Conservation (phyloP, 805 yeast species). For the Nakazawaea molendinolei region DNA sequence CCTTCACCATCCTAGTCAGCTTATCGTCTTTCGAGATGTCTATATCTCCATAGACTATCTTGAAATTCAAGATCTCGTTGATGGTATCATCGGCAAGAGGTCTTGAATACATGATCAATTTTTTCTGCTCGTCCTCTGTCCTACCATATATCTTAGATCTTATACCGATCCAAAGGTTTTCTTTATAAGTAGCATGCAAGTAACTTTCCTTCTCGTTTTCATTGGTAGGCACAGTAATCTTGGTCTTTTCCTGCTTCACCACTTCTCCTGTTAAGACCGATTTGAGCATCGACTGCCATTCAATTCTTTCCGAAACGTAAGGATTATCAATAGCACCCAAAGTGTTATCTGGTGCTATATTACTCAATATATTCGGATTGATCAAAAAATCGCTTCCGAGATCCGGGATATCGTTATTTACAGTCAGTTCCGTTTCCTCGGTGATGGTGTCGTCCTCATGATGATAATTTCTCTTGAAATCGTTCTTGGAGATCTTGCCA, state of each 20-base stretch:
- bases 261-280: slow-evolving; percentile 94
- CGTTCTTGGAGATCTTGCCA: slow-evolving; percentile 6
- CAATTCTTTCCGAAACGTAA: slow-evolving; percentile 66
- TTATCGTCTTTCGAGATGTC: slow-evolving; percentile 4
- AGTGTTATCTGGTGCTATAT: slow-evolving; percentile 4
- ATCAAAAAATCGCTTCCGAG: slow-evolving; percentile 7
- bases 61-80: slow-evolving; percentile 61
- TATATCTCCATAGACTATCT: slow-evolving; percentile 37
- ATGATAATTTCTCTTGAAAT: not conserved
- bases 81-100: slow-evolving; percentile 67
- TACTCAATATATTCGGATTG: slow-evolving; percentile 11
- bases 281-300: slow-evolving; percentile 93
- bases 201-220: slow-evolving; percentile 39
- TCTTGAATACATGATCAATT: slow-evolving; percentile 61
- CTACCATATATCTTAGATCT: slow-evolving; percentile 78
- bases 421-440: slow-evolving; percentile 3
- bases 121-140: slow-evolving; percentile 69
- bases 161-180: slow-evolving; percentile 82
- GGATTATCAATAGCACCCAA: slow-evolving; percentile 16
- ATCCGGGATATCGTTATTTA: slow-evolving; percentile 1
- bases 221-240: slow-evolving; percentile 45
- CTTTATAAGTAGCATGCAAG: slow-evolving; percentile 50
- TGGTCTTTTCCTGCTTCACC: slow-evolving; percentile 81
- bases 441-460: slow-evolving; percentile 3
- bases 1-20: slow-evolving; percentile 13